Base-by-base conservation (phyloP, 768 basidiomycete species). In the Mycena galopus region DNA sequence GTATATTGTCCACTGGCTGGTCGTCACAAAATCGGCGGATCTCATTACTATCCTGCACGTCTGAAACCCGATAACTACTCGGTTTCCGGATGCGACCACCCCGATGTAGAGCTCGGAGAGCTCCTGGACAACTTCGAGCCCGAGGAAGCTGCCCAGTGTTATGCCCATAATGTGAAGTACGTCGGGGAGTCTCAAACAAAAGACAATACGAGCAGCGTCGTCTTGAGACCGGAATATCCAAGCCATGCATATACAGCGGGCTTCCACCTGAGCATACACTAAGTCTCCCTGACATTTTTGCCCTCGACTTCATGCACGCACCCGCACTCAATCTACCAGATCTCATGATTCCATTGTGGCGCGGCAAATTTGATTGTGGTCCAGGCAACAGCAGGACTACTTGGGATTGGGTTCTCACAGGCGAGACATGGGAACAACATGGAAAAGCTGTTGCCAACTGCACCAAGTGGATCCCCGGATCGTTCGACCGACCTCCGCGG, bases 261-360 rank as follows among this genome's bases (percentile, higher is more conserved):
- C 39, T 42, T 17, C 39, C 8, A 4, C 21, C 69, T 83, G 9
- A 65, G 69, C n/a, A 47, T 23, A 78, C 59, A 0, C 72, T 82
- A n/a, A 69, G 75, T 1, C 21, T 64, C 14, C 69, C 69, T 0
- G 30, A 21, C 7, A 37, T 30, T 17, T 70, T 70, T n/a, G 37
- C 10, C 1, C 27, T 64, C 8, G 62, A 70, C 25, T 57, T 57
- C 21, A 86, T 87, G 84, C 86, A 88, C 71, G 69, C 77, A 2
- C 76, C 82, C 1, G 67, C 72, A 8, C 74, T 88, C 12, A 88
- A 87, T 74, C 30, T 86, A 2, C 59, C 81, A 2, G 85, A 87
- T 47, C 56, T 83, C 30, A 60, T 42, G 39, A 11, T 42, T 4
- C 17, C 67, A 0, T 76, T 83, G 0, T 84, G 82, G 83, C 77